Evolutionary conservation across 345 rosid species (phyloP).

Genomic region (Aurinia saxatilis): DNA sequence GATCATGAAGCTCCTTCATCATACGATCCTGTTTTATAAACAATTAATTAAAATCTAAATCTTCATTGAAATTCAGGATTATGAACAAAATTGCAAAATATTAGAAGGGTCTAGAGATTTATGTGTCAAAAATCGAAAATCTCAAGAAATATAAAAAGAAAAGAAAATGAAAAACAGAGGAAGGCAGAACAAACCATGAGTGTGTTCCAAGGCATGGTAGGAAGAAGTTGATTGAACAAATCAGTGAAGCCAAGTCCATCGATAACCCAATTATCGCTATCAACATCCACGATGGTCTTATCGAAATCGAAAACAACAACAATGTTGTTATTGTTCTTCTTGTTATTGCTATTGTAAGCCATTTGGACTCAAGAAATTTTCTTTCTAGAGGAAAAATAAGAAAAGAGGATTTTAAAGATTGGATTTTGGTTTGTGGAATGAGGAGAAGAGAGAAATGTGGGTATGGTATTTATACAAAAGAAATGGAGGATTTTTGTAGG

Average conservation of each 20-base stretch:
- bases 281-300: slow-evolving; percentile 80
- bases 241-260: slow-evolving; percentile 72
- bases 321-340: slow-evolving; percentile 14
- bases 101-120: no score
- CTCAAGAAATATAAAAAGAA: no score
- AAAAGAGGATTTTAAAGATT: neutral
- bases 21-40: slow-evolving; percentile 47
- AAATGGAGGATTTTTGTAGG: slow-evolving; percentile 8
- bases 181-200: slow-evolving; percentile 48
- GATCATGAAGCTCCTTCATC: slow-evolving; percentile 67
- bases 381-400: neutral
- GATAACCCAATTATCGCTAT: slow-evolving; percentile 78
- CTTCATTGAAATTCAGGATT: neutral
- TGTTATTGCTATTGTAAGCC: slow-evolving; percentile 16
- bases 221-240: slow-evolving; percentile 73
- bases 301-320: slow-evolving; percentile 77
- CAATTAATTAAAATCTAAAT: no score
- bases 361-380: slow-evolving; percentile 32
- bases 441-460: neutral
- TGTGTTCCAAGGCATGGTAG: slow-evolving; percentile 89
- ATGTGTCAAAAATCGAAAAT: no score
- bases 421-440: slow-evolving; percentile 12
- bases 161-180: neutral
- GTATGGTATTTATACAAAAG: slow-evolving; percentile 37
- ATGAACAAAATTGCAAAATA: neutral